A percentile compares a stretch with the other conserved stretches of the same genome.
phyloP scores from a whole-genome alignment of 306 rosid species.

The Lithocarpus polystachyus region DNA sequence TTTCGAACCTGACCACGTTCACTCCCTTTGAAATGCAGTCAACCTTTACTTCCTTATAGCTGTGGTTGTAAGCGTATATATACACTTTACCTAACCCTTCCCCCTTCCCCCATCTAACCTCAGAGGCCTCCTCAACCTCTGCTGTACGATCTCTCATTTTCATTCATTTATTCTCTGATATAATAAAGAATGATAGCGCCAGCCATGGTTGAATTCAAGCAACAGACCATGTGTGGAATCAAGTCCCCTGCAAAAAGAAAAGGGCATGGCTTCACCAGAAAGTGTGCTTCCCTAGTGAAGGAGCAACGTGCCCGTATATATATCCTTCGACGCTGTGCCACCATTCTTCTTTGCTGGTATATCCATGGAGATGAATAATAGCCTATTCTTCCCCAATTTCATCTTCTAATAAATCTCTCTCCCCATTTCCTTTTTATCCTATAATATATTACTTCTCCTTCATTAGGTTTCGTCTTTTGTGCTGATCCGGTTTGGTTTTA shows the following conservation, averaged over 20 bases:
- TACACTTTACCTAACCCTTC: not conserved
- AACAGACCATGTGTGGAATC: slow-evolving; percentile 23
- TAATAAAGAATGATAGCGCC: not conserved
- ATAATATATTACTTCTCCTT: not conserved
- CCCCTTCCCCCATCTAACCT: not conserved
- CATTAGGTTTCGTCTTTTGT: slow-evolving; percentile 12
- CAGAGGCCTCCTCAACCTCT: slow-evolving; percentile 25
- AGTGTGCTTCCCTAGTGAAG: slow-evolving; percentile 74
- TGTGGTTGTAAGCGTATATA: slow-evolving; percentile 17
- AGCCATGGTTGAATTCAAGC: slow-evolving; percentile 45
- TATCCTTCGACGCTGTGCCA: slow-evolving; percentile 89
- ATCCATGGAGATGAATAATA: slow-evolving; percentile 78
- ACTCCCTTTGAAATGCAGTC: slow-evolving; percentile 44
- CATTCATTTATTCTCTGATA: slow-evolving; percentile 1
- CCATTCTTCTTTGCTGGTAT: slow-evolving; percentile 95
- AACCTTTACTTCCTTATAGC: slow-evolving; percentile 14
- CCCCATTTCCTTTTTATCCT: slow-evolving; percentile 4
- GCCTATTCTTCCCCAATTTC: not conserved
- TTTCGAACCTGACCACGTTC: slow-evolving; percentile 87
- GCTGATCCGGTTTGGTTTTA: slow-evolving; percentile 29
- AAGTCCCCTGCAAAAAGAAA: slow-evolving; percentile 37
- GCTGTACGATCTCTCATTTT: slow-evolving; percentile 15
- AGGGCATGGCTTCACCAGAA: slow-evolving; percentile 48
- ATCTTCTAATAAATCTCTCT: not conserved
- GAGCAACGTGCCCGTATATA: slow-evolving; percentile 89